Evolutionary conservation across 2,329 filamentous ascomycete species (phyloP), one percentile per base, ranked within the genome.

Genomic region (Xylariomycetidae sp.): DNA sequence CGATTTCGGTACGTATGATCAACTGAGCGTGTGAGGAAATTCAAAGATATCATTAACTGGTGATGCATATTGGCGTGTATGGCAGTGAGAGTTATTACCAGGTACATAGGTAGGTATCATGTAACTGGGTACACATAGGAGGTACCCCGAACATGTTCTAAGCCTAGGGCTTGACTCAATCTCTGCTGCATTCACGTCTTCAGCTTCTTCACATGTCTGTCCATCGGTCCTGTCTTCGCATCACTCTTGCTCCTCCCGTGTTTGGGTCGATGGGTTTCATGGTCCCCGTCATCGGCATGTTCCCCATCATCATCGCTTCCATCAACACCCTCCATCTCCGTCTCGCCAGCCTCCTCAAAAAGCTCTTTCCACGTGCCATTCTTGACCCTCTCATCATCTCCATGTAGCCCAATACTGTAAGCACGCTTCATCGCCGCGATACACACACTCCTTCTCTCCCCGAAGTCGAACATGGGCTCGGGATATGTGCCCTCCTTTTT

Each of bases 391-490:
- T 69, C 54, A 51, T 85, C 69, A 42, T 82, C 67, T 0, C 85
- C 84, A 48, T 82, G 70, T 16, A 88, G 49, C 0, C 76, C 75
- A 2, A 82, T 67, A 6, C 65, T 53, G 53, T 87, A 88, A 1
- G 83, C 84, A 28, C 70, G 69, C 63, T 87, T 88, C 74, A 88
- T 79, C 0, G 73, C 76, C 25, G 72, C 60, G 1, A 88, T 61
- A 48, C 85, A 88, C 3, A 74, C 60, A 6, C 70, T 65, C 33
- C 81, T 70, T 45, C 79, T 63, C 53, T 77, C 69, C 13, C 63
- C 54, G 50, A 88, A 89, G 57, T 88, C 82, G 53, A 89, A 85
- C 74, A 88, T 88, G 2, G 82, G 82, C 52, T 81, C 81, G 1
- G 83, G 82, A 54, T 88, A 16, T 29, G 20, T 16, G 15, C 16